Conservation (phyloP, 192 early-diverging fungal genomes). For the Coemansia sp. region DNA sequence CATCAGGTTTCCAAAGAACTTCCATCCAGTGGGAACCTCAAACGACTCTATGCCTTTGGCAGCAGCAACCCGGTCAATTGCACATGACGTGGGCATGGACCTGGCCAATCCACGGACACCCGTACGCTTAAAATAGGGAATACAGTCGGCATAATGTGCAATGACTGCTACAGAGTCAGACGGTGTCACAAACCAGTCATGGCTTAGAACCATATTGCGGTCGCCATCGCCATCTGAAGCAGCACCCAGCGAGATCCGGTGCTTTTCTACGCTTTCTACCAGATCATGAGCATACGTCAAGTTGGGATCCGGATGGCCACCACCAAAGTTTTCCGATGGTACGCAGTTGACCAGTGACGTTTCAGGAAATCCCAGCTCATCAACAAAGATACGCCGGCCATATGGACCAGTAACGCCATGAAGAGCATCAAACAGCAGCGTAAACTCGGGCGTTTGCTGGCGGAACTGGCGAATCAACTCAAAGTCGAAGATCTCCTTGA, state of each 20-base stretch:
- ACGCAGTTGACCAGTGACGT: slow-evolving; percentile 77
- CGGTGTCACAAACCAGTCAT: slow-evolving; percentile 93
- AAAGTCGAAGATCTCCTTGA: slow-evolving; percentile 94
- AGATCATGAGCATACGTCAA: slow-evolving; percentile 94
- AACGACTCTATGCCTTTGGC: slow-evolving; percentile 75
- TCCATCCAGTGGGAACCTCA: slow-evolving; percentile 92
- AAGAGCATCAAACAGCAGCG: slow-evolving; percentile 90
- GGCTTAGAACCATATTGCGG: slow-evolving; percentile 97
- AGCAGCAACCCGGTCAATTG: slow-evolving; percentile 85
- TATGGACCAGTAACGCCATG: slow-evolving; percentile 98
- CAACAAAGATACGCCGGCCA: slow-evolving; percentile 75
- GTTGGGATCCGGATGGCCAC: slow-evolving; percentile 96
- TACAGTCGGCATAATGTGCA: slow-evolving; percentile 82
- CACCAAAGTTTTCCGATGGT: slow-evolving; percentile 89
- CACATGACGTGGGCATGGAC: slow-evolving; percentile 93
- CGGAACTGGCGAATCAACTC: slow-evolving; percentile 78
- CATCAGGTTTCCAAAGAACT: slow-evolving; percentile 99
- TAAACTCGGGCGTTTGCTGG: slow-evolving; percentile 66
- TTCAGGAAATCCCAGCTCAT: slow-evolving; percentile 83
- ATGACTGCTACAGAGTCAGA: slow-evolving; percentile 97
- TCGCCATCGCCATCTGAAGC: slow-evolving; percentile 98
- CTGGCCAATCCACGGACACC: slow-evolving; percentile 87
- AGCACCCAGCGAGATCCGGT: slow-evolving; percentile 82
- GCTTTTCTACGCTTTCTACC: slow-evolving; percentile 82
- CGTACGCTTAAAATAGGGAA: slow-evolving; percentile 87